Evolutionary conservation across 192 early-diverging fungal genomes (phyloP).

Genomic region (Dissophora ornata): DNA sequence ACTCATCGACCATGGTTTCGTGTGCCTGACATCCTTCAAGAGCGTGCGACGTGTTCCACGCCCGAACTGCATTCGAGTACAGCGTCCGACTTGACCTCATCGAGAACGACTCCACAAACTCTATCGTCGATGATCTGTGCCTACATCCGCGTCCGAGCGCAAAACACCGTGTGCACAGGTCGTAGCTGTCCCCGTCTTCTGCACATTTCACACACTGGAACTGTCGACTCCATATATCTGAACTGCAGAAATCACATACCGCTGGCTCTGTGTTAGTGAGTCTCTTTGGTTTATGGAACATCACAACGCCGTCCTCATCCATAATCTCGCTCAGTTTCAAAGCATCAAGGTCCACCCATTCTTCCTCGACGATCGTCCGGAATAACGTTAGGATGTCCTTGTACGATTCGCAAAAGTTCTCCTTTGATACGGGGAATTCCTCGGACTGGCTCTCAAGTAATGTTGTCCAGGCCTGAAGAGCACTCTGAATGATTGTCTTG

Average conservation of each 20-base stretch:
- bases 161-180: constrained; percentile 26
- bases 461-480: constrained; percentile 11
- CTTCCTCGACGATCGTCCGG: constrained; percentile 31
- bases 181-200: constrained; percentile 16
- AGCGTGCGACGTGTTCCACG: constrained; percentile 37
- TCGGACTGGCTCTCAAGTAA: constrained; percentile 14
- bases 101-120: constrained; percentile 39
- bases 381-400: constrained; percentile 20
- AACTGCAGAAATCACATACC: constrained; percentile 35
- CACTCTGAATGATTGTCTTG: constrained; percentile 21
- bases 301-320: no score
- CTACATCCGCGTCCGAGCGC: constrained; percentile 34
- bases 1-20: constrained; percentile 3
- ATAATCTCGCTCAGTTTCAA: not conserved
- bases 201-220: constrained; percentile 25
- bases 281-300: constrained; percentile 18
- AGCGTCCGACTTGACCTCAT: constrained; percentile 18
- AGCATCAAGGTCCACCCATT: constrained; percentile 33
- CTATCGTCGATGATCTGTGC: constrained; percentile 20
- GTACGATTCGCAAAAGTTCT: constrained; percentile 30
- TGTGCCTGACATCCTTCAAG: constrained; percentile 12
- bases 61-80: constrained; percentile 14
- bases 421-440: constrained; percentile 6
- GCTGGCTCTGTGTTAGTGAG: constrained; percentile 15
- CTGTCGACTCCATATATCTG: constrained; percentile 46